Conservation (phyloP, 495 filamentous ascomycete species). For the Aspergillus homomorphus region DNA sequence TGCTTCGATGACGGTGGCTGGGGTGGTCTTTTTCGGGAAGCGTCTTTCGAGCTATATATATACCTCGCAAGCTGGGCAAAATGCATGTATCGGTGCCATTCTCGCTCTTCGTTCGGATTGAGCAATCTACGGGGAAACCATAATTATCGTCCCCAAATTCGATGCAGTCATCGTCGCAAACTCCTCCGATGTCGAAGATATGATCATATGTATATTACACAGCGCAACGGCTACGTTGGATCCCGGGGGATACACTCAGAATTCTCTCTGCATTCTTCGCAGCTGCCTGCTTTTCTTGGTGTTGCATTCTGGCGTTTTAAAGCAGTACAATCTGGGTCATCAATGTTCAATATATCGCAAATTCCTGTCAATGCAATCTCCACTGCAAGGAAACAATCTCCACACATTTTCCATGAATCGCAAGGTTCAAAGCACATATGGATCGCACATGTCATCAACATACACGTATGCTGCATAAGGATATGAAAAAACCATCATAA, state of each 20-base stretch:
- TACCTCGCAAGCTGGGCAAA: too few relatives aligned
- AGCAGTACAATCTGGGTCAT: constrained; percentile 29
- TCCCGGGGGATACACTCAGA: not conserved
- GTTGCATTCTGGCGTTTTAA: constrained; percentile 29
- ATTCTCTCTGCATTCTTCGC: constrained; percentile 6
- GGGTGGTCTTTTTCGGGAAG: too few relatives aligned
- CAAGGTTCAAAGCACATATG: not conserved
- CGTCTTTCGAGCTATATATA: too few relatives aligned
- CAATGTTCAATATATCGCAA: constrained; percentile 20
- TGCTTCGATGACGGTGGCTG: too few relatives aligned
- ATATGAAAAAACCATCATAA: not conserved
- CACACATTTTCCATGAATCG: not conserved
- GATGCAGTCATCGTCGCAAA: not conserved
- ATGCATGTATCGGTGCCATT: too few relatives aligned
- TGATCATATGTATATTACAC: constrained; percentile 31
- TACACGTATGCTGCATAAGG: not conserved
- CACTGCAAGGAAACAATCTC: not conserved
- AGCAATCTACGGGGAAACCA: not conserved
- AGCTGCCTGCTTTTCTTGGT: constrained; percentile 20
- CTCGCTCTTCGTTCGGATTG: too few relatives aligned
- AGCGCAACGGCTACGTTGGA: constrained; percentile 9
- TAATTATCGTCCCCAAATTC: not conserved
- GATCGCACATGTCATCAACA: not conserved
- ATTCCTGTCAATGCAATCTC: not conserved
- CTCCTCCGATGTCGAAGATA: constrained; percentile 11